phyloP scores from a whole-genome alignment of 176 grass and related monocot species.

The Elaeis guineensis region DNA sequence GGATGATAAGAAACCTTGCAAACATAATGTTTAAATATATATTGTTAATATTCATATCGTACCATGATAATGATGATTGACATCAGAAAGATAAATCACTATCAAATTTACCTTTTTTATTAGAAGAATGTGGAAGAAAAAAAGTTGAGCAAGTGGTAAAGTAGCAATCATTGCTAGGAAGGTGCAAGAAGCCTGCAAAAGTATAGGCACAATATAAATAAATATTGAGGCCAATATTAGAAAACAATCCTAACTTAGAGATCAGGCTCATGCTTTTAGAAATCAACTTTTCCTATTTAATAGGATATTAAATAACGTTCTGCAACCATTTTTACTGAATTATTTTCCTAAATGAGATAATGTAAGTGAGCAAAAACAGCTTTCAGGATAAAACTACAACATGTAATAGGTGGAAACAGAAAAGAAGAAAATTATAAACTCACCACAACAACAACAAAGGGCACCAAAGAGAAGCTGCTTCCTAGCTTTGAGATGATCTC shows the following conservation, averaged over 20 bases:
- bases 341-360: too few relatives aligned
- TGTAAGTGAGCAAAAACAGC: too few relatives aligned
- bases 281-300: too few relatives aligned
- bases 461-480: conserved; percentile 86
- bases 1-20: too few relatives aligned
- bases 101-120: conserved; percentile 69
- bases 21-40: too few relatives aligned
- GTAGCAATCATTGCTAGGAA: conserved; percentile 87
- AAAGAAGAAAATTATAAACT: conserved; percentile 18
- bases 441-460: conserved; percentile 94
- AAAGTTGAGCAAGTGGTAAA: conserved; percentile 77
- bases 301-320: too few relatives aligned
- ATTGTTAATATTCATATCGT: too few relatives aligned
- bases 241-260: too few relatives aligned
- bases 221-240: not conserved
- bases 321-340: too few relatives aligned
- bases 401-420: conserved; percentile 1
- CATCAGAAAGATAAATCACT: not conserved
- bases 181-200: conserved; percentile 79
- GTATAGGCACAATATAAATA: conserved; percentile 3
- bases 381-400: not conserved
- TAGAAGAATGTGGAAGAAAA: conserved; percentile 96
- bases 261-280: too few relatives aligned
- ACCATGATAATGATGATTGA: too few relatives aligned
- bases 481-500: conserved; percentile 85